A percentile compares a stretch with the other conserved stretches of the same genome.
These are phyloP conservation scores for Colletotrichum cordylinicola DNA, from an alignment of 2,329 filamentous ascomycete species.

Conservation along the genomic window DNA sequence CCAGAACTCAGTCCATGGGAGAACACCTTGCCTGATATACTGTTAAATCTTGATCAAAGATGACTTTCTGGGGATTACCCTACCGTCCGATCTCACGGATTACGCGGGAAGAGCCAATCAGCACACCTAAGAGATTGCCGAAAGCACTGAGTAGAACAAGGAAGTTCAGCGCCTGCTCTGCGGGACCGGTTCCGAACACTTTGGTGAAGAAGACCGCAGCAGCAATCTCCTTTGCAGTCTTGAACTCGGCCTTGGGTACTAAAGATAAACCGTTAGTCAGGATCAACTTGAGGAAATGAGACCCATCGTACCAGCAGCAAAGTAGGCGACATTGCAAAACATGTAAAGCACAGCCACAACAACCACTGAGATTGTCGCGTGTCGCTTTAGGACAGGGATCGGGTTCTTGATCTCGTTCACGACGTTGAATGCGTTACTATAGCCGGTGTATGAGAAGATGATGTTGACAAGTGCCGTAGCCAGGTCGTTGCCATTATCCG, in stretches of 20 bases:
- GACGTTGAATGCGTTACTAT: constrained; percentile 65
- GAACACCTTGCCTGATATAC: constrained; percentile 56
- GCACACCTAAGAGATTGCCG: constrained; percentile 61
- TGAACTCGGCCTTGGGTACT: constrained; percentile 58
- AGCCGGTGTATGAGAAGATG: constrained; percentile 63
- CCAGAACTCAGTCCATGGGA: constrained; percentile 67
- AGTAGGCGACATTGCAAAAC: constrained; percentile 66
- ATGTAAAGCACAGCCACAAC: constrained; percentile 61
- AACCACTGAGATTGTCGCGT: constrained; percentile 53
- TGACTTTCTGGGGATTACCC: not conserved
- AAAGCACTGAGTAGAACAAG: constrained; percentile 63
- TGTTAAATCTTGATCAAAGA: not conserved
- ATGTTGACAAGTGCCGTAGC: constrained; percentile 61
- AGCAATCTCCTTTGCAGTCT: constrained; percentile 56
- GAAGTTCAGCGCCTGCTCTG: constrained; percentile 60
- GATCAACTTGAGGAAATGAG: not conserved
- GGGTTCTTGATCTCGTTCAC: constrained; percentile 69
- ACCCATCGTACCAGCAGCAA: constrained; percentile 37
- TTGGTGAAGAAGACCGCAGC: constrained; percentile 64
- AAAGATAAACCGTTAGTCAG: not conserved
- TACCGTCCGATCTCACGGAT: constrained; percentile 64
- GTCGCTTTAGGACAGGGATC: constrained; percentile 57
- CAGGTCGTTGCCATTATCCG: constrained; percentile 40
- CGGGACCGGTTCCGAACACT: constrained; percentile 57
- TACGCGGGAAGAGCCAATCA: constrained; percentile 60